phyloP scores from a whole-genome alignment of 73 alveolate species.

The Tetrahymena thermophila region DNA sequence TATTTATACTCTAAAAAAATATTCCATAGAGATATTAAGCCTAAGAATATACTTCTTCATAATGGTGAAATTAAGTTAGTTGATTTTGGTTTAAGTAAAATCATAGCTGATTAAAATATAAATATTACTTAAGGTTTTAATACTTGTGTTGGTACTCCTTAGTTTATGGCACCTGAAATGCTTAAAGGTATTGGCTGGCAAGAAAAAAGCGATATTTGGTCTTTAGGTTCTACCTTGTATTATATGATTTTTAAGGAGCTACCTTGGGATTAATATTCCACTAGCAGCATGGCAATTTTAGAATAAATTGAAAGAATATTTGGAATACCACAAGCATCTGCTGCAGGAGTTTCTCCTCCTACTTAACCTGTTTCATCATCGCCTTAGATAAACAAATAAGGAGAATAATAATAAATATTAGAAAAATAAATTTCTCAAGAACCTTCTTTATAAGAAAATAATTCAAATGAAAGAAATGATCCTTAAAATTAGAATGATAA shows the following conservation, averaged over 20 bases:
- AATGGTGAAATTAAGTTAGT: conserved; percentile 33
- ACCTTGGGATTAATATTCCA: background rate
- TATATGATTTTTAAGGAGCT: conserved; percentile 1
- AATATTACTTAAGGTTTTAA: background rate
- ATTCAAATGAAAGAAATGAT: background rate
- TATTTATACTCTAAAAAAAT: conserved; percentile 24
- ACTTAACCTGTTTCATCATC: background rate
- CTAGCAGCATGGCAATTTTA: background rate
- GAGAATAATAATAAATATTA: background rate
- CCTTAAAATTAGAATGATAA: background rate
- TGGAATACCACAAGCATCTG: background rate
- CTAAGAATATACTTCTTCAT: conserved; percentile 39
- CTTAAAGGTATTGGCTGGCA: conserved; percentile 18
- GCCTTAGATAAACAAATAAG: background rate
- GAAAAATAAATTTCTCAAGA: background rate
- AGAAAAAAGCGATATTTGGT: conserved; percentile 42
- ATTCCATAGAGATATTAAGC: conserved; percentile 40
- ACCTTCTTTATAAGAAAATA: background rate
- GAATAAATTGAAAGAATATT: background rate
- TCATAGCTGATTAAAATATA: background rate
- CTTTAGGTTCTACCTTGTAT: conserved; percentile 28
- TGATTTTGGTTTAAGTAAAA: conserved; percentile 25
- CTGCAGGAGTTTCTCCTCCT: background rate
- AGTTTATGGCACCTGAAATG: conserved; percentile 31
- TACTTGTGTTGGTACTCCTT: conserved; percentile 41